Percentiles rank a stretch among this genome's conserved stretches.
These are phyloP conservation scores for Penicillium sp. DNA, from an alignment of 2,329 filamentous ascomycete species.

Conservation along the genomic window DNA sequence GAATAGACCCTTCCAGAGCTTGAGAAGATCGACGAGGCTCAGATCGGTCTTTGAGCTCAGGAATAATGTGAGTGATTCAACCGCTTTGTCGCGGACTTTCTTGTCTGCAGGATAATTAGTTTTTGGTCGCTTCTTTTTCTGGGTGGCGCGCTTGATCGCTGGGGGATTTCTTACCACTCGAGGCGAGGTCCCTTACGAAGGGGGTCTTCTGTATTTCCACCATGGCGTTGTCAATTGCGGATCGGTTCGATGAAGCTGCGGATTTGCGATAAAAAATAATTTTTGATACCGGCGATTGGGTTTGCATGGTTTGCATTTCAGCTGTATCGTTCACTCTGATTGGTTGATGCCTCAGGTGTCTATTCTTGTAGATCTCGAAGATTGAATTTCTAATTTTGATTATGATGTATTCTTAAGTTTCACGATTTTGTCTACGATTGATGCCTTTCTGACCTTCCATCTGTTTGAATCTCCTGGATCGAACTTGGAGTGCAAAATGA, in stretches of 20 bases:
- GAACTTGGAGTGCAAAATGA: not conserved
- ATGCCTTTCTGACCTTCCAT: too few relatives aligned
- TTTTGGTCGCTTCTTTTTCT: not conserved
- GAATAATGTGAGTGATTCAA: constrained; percentile 75
- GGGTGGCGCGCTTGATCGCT: not conserved
- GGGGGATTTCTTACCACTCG: constrained; percentile 62
- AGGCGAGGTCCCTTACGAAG: constrained; percentile 81
- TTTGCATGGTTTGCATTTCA: constrained; percentile 14
- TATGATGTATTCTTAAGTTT: not conserved
- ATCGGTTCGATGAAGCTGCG: not conserved
- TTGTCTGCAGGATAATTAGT: constrained; percentile 60
- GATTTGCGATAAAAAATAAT: constrained; percentile 27
- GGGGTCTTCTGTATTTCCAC: constrained; percentile 55
- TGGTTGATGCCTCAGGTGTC: constrained; percentile 3
- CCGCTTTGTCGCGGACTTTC: constrained; percentile 72
- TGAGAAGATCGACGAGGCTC: constrained; percentile 70
- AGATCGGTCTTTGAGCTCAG: constrained; percentile 67
- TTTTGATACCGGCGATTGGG: constrained; percentile 6
- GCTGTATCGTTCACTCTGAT: not conserved
- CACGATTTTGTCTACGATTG: too few relatives aligned
- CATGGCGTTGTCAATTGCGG: constrained; percentile 24
- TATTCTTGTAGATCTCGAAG: not conserved
- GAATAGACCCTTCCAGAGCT: constrained; percentile 94
- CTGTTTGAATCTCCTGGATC: not conserved
- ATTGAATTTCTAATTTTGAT: not conserved